Percentiles rank a stretch among this genome's conserved stretches.
Evolutionary conservation across 768 basidiomycete genomes (phyloP).

Genomic region (Boletus fagicola): DNA sequence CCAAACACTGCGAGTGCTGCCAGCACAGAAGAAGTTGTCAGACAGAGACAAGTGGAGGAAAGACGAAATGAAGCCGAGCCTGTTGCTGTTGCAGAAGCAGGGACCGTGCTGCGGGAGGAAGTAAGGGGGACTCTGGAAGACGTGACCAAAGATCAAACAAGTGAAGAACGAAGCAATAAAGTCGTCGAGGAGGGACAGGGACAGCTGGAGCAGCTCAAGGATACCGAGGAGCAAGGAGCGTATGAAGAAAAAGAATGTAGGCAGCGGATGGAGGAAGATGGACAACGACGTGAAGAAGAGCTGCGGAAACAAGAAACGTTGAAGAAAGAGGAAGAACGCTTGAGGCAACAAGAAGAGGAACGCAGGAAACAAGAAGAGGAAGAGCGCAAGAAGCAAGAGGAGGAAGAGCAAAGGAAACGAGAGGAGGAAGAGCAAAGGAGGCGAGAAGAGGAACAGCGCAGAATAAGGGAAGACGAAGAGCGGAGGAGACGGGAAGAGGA

Average conservation of each 20-base stretch:
- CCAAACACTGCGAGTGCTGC: neutral
- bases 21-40: conserved; percentile 33
- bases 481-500: conserved; percentile 25
- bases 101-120: neutral
- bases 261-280: neutral
- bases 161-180: conserved; percentile 26
- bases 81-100: neutral
- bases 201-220: neutral
- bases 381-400: conserved; percentile 9
- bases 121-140: neutral
- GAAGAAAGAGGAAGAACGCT: conserved; percentile 20
- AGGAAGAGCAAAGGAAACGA: conserved; percentile 5
- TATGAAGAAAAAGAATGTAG: neutral
- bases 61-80: neutral
- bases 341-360: conserved; percentile 18
- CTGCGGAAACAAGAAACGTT: neutral
- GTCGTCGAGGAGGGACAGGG: neutral
- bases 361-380: conserved; percentile 27
- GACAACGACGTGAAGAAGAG: conserved; percentile 5
- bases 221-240: neutral
- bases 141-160: neutral
- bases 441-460: conserved; percentile 41
- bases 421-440: neutral
- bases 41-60: conserved; percentile 45
- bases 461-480: conserved; percentile 38